These are phyloP conservation scores for Mortierella sp. DNA, from an alignment of 371 early-diverging fungal species.

Conservation along the genomic window DNA sequence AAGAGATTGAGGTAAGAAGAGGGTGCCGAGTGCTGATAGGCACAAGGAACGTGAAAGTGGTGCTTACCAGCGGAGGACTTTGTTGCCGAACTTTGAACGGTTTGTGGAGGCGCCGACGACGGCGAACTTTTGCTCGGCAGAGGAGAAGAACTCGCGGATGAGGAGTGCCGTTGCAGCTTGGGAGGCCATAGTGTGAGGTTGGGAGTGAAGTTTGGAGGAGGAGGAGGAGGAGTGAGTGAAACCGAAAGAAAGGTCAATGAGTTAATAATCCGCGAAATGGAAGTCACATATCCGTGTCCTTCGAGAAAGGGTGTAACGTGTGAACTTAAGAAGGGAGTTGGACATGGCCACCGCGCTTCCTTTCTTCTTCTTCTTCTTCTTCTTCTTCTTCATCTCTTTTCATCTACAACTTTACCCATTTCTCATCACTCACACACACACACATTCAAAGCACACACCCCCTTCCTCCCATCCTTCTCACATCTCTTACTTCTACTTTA, in stretches of 20 bases:
- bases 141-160: constrained; percentile 45
- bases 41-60: neutral
- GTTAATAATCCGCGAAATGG: neutral
- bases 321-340: constrained; percentile 7
- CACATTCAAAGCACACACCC: neutral
- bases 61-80: constrained; percentile 78
- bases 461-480: neutral
- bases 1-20: neutral
- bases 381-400: neutral
- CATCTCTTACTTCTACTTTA: neutral
- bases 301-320: neutral
- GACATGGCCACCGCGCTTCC: neutral
- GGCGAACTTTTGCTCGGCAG: constrained; percentile 64
- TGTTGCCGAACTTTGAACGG: constrained; percentile 84
- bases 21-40: neutral
- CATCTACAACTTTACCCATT: neutral
- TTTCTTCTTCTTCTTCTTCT: neutral
- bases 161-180: constrained; percentile 12
- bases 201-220: neutral
- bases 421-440: neutral
- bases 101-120: constrained; percentile 84
- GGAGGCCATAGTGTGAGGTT: constrained; percentile 15
- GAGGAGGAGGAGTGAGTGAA: neutral
- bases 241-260: neutral
- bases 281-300: neutral